Evolutionary conservation across 176 grass and related monocot species (phyloP), one percentile per base, ranked within the genome.

Genomic region (Stipa capillata): DNA sequence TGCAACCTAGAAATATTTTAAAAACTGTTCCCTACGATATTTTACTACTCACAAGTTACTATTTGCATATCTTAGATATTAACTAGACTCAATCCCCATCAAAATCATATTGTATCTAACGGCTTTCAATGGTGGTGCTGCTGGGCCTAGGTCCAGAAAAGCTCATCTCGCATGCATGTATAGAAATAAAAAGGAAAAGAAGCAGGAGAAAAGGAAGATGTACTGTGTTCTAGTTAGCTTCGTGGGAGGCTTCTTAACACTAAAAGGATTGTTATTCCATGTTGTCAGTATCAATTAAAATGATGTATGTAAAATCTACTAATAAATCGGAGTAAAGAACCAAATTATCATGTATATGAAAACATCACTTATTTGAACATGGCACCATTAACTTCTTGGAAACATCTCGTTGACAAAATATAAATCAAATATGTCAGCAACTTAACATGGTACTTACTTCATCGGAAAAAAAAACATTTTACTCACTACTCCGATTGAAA

Each of bases 221-320:
- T n/a, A n/a, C n/a, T n/a, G n/a, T 40, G 17, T 50, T 60, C 42
- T 17, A 36, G 52, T 21, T 36, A 52, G 21, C 28, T 70, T 54
- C 28, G 5, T 5, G 41, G 60, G 51, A 20, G 35, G 43, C 1
- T 84, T 68, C 24, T 49, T 10, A 37, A 35, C 2, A n/a, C 11
- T 44, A 69, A 40, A 23, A 27, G 16, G 28, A 32, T 68, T 8
- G 1, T 43, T 81, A 89, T 85, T 70, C 44, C 71, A 89, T 85
- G 82, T 13, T 73, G 28, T 75, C 45, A 72, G n/a, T 8, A 8
- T 15, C 11, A 73, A 73, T n/a, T 56, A 15, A 40, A 59, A 42
- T 36, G 8, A 33, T 34, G 35, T 36, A 44, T 39, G 0, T 52
- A 71, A 52, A 25, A 32, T 1, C 5, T 20, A 59, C 2, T 16